Percentiles rank a stretch among this genome's conserved stretches.
Evolutionary conservation across 2,329 filamentous ascomycete genomes (phyloP).

Genomic region (Xylariales sp.): DNA sequence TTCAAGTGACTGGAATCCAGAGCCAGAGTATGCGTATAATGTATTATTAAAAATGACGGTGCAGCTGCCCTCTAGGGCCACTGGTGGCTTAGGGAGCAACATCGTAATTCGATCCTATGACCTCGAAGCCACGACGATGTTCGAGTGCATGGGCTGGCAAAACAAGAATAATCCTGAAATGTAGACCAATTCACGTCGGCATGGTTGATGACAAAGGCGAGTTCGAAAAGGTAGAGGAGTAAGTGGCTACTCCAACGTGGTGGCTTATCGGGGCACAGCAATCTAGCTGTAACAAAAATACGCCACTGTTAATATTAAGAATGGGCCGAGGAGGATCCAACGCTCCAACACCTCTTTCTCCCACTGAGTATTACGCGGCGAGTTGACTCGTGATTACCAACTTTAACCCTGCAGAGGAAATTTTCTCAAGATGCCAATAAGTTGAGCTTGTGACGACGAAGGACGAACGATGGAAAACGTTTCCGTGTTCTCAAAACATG

Average conservation of each 20-base stretch:
- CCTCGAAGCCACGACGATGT: conserved; percentile 16
- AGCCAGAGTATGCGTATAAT: conserved; percentile 83
- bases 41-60: conserved; percentile 83
- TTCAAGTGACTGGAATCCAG: conserved; percentile 79
- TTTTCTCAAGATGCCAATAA: conserved; percentile 8
- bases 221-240: not conserved
- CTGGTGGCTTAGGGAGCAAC: conserved; percentile 76
- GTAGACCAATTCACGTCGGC: conserved; percentile 39
- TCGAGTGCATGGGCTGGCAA: conserved; percentile 22
- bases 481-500: conserved; percentile 35
- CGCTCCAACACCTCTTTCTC: conserved; percentile 7
- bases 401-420: conserved; percentile 1
- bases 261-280: conserved; percentile 40
- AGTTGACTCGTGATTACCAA: conserved; percentile 8
- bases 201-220: conserved; percentile 40
- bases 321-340: conserved; percentile 8
- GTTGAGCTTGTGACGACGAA: conserved; percentile 24
- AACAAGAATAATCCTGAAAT: conserved; percentile 34
- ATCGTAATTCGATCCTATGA: conserved; percentile 59
- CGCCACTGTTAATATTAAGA: conserved; percentile 13
- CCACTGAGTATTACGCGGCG: conserved; percentile 7
- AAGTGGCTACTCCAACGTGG: conserved; percentile 20
- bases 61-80: conserved; percentile 80
- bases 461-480: conserved; percentile 28
- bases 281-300: conserved; percentile 33